Conservation (phyloP, 768 basidiomycete species). For the Rossbeevera mucosa region DNA sequence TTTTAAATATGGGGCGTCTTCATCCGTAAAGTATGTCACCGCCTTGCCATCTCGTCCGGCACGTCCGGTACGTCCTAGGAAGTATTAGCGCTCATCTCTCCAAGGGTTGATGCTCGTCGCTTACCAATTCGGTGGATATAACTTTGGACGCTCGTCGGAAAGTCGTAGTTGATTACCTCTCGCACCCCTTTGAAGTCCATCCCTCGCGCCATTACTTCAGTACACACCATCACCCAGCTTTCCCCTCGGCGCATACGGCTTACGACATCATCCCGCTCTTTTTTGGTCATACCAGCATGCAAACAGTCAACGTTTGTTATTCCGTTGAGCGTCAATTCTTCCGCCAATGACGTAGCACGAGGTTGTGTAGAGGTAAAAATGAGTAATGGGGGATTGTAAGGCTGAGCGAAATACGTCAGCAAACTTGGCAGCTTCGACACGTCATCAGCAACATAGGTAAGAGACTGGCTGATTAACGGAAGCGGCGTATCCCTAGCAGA, state of each 20-base stretch:
- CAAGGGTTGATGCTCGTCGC: slow-evolving; percentile 8
- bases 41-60: slow-evolving; percentile 91
- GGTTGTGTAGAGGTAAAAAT: slow-evolving; percentile 91
- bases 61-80: slow-evolving; percentile 84
- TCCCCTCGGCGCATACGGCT: slow-evolving; percentile 82
- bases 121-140: slow-evolving; percentile 93
- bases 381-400: slow-evolving; percentile 86
- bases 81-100: slow-evolving; percentile 5
- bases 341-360: slow-evolving; percentile 71
- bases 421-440: slow-evolving; percentile 91
- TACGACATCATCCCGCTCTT: slow-evolving; percentile 83
- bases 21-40: slow-evolving; percentile 92
- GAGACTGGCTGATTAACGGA: slow-evolving; percentile 80
- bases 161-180: slow-evolving; percentile 96
- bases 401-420: slow-evolving; percentile 69
- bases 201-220: slow-evolving; percentile 96
- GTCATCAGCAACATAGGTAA: slow-evolving; percentile 91
- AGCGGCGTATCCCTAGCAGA: slow-evolving; percentile 82
- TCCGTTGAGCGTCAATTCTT: slow-evolving; percentile 76
- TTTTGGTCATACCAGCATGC: slow-evolving; percentile 85
- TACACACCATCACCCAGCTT: slow-evolving; percentile 93
- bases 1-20: slow-evolving; percentile 89
- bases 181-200: slow-evolving; percentile 96
- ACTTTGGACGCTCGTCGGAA: slow-evolving; percentile 91
- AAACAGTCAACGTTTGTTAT: slow-evolving; percentile 82